Base-by-base conservation (phyloP, 1,284 basidiomycete genomes). In the Ceratobasidium sp. region DNA sequence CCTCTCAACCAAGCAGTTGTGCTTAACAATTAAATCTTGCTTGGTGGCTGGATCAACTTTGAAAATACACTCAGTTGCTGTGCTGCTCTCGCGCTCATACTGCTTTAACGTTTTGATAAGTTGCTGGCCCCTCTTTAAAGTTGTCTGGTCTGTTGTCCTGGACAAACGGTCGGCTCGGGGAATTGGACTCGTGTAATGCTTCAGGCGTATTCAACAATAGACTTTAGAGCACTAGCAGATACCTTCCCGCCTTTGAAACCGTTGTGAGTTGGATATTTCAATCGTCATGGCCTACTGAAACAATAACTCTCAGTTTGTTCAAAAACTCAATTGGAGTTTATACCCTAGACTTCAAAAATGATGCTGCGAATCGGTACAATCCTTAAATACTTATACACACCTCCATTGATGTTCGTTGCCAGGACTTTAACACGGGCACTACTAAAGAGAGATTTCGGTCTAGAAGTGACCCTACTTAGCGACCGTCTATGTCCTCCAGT, bases 401-500 rank as follows among this genome's bases (percentile, higher is more conserved):
- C 23, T 9, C 10, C 13, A 15, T 64, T 3, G 44, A 17, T 44
- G n/a, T n/a, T 42, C 3, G 15, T 44, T 74, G 56, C 46, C 78
- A 94, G 95, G 81, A 87, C 89, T 40, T 86, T 97, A 78, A 96
- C 95, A 0, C 87, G 91, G 79, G 93, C 94, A 0, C 86, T 97
- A 20, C 87, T 97, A 26, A 85, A 88, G 79, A 88, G 91, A 23
- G 95, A 97, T 84, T 97, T 96, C 82, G 84, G 86, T 0, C 83
- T 97, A 56, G 84, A 86, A 26, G 80, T 97, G 0, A 82, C 86
- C 3, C 83, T 97, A 9, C 91, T 94, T 0, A 83, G 87, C 0
- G 89, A 95, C 83, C 86, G 96, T 70, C 85, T 98, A 3, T 97
- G 96, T 84, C 96, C 96, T 26, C 93, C 96, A 0, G 95, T 97